phyloP scores from a whole-genome alignment of 2,329 filamentous ascomycete species.

The Pseudogymnoascus sp. region DNA sequence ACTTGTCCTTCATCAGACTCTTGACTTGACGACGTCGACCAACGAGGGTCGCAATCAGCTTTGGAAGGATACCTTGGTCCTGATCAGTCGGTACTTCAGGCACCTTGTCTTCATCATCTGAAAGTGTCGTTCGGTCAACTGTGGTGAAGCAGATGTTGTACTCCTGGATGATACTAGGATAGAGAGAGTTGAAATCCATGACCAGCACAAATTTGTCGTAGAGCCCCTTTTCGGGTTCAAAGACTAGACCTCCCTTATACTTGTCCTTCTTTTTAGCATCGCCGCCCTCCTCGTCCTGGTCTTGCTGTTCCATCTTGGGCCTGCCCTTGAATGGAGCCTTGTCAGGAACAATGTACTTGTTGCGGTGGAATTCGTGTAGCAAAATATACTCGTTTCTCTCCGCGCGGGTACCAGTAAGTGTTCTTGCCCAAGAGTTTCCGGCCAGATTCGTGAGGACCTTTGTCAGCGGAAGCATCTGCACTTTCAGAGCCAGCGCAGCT shows the following conservation, averaged over 20 bases:
- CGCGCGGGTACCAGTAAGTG: constrained; percentile 86
- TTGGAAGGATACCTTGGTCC: constrained; percentile 77
- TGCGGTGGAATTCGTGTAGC: constrained; percentile 90
- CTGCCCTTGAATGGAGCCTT: constrained; percentile 77
- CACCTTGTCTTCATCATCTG: constrained; percentile 77
- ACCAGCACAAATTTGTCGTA: constrained; percentile 98
- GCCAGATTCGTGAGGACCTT: constrained; percentile 95
- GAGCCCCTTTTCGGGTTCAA: constrained; percentile 92
- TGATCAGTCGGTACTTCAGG: constrained; percentile 77
- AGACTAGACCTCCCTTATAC: constrained; percentile 96
- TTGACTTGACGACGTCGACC: constrained; percentile 86
- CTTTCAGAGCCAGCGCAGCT: constrained; percentile 76
- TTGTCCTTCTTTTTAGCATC: constrained; percentile 97
- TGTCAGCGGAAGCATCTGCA: constrained; percentile 87
- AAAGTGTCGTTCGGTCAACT: constrained; percentile 66
- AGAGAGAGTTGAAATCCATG: constrained; percentile 99
- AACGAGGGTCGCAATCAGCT: constrained; percentile 86
- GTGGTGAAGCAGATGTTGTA: constrained; percentile 99
- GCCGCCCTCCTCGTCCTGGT: constrained; percentile 58
- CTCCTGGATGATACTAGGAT: constrained; percentile 99
- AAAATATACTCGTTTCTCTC: constrained; percentile 99
- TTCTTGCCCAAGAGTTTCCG: constrained; percentile 96
- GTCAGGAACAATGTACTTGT: constrained; percentile 97
- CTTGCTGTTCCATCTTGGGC: constrained; percentile 63
- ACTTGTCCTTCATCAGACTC: constrained; percentile 91